Base-by-base conservation (phyloP, 495 filamentous ascomycete genomes). In the Tuber aestivum region DNA sequence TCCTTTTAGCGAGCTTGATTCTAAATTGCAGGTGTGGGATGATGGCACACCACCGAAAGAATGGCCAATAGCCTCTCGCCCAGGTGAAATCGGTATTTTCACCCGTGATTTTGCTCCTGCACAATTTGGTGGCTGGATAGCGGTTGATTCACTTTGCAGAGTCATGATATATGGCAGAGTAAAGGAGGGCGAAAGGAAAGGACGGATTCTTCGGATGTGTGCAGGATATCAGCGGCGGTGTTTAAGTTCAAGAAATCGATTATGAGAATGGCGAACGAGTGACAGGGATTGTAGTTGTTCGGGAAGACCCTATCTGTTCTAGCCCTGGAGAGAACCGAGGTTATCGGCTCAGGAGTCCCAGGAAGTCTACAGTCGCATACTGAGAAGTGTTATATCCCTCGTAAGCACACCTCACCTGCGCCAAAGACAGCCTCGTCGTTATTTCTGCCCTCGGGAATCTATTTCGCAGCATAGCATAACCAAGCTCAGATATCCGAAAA, bases 1-100 rank as follows among this genome's bases (percentile, higher is more conserved):
- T 40, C 81, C 81, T 56, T 82, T 83, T 69, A 74, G 82, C 50
- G 78, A 81, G n/a, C 41, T 82, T 37, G 73, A n/a, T n/a, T n/a
- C n/a, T n/a, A n/a, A n/a, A n/a, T n/a, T n/a, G n/a, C n/a, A n/a
- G n/a, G n/a, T n/a, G n/a, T n/a, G n/a, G n/a, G n/a, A n/a, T n/a
- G n/a, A n/a, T n/a, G n/a, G n/a, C n/a, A n/a, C n/a, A n/a, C n/a
- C n/a, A n/a, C n/a, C n/a, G n/a, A n/a, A n/a, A n/a, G n/a, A n/a
- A n/a, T n/a, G n/a, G n/a, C n/a, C n/a, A n/a, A n/a, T n/a, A n/a
- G n/a, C n/a, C n/a, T n/a, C n/a, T n/a, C n/a, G n/a, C n/a, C n/a
- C n/a, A 23, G 79, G 78, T 14, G 75, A 80, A 32, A 74, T 81
- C 70, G 74, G 78, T 1, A 72, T 80, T 77, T 74, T 50, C 44